Evolutionary conservation across 352 stramenopile species (phyloP).

Genomic region (Globisporangium carolinianum): DNA sequence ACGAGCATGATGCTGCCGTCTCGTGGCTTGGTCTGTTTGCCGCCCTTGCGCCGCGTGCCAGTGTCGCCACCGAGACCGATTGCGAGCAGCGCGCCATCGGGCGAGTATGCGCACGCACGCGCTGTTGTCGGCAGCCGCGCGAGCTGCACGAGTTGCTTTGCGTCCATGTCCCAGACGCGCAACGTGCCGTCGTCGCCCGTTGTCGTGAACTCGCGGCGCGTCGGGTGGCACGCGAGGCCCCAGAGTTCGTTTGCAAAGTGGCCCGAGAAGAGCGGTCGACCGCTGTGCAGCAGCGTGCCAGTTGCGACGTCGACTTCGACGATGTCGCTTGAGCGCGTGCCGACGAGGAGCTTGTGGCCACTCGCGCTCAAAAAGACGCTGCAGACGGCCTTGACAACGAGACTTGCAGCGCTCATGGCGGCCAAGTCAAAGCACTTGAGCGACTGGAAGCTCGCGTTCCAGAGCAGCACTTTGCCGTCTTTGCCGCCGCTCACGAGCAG

Average conservation of each 20-base stretch:
- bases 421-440: conserved; percentile 59
- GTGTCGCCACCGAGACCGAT: conserved; percentile 75
- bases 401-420: conserved; percentile 24
- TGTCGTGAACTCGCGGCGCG: conserved; percentile 48
- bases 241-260: conserved; percentile 77
- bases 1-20: conserved; percentile 48
- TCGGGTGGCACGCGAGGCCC: conserved; percentile 75
- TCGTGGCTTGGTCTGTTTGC: conserved; percentile 19
- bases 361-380: conserved; percentile 39
- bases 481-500: conserved; percentile 60
- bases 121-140: conserved; percentile 34
- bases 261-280: conserved; percentile 40
- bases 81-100: conserved; percentile 78
- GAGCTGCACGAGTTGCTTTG: conserved; percentile 32
- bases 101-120: conserved; percentile 81
- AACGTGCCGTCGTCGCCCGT: conserved; percentile 78
- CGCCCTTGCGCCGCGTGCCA: conserved; percentile 22
- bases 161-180: conserved; percentile 78
- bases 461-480: conserved; percentile 66
- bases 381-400: conserved; percentile 28
- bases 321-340: conserved; percentile 86
- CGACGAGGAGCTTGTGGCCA: conserved; percentile 58
- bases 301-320: conserved; percentile 53
- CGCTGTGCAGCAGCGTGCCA: conserved; percentile 26
- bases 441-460: conserved; percentile 56